phyloP scores from a whole-genome alignment of 257 asterid genomes.

The Verbena officinalis region DNA sequence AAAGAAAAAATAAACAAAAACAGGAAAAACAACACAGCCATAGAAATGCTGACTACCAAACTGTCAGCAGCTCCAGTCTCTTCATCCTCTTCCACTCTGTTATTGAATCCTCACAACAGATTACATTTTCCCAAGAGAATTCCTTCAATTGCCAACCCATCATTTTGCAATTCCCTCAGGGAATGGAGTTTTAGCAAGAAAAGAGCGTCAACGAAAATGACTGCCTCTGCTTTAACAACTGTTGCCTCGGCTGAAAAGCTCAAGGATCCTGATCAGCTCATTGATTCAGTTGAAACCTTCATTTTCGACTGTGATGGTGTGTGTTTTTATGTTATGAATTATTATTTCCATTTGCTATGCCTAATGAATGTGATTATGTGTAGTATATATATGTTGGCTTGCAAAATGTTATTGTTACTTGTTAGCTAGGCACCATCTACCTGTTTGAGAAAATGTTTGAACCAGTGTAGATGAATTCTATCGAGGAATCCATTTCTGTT shows the following conservation, averaged over 20 bases:
- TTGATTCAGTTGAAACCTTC: slow-evolving; percentile 92
- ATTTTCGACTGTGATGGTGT: slow-evolving; percentile 96
- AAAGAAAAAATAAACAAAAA: neutral
- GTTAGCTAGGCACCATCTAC: neutral
- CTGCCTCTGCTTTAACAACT: slow-evolving; percentile 36
- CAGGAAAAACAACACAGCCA: slow-evolving; percentile 18
- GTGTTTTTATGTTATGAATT: neutral
- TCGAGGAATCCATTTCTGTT: neutral
- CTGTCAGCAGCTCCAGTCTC: slow-evolving; percentile 44
- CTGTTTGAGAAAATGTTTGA: slow-evolving; percentile 34
- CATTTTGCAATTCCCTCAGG: slow-evolving; percentile 39
- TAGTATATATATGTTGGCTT: neutral
- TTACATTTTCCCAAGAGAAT: slow-evolving; percentile 35
- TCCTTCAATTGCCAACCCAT: slow-evolving; percentile 48
- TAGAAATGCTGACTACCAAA: slow-evolving; percentile 56
- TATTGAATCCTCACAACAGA: slow-evolving; percentile 41
- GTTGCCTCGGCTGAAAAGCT: slow-evolving; percentile 78
- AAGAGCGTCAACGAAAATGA: slow-evolving; percentile 49
- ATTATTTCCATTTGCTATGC: neutral
- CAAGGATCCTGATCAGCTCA: slow-evolving; percentile 78
- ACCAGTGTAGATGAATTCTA: neutral
- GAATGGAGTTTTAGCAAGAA: slow-evolving; percentile 49
- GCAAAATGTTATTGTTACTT: neutral
- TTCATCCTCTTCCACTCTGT: slow-evolving; percentile 47
- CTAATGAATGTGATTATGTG: slow-evolving; percentile 6